Percentiles rank a stretch among this genome's conserved stretches.
Conservation (phyloP, 2,329 filamentous ascomycete species). For the Tolypocladium guangdongense region DNA sequence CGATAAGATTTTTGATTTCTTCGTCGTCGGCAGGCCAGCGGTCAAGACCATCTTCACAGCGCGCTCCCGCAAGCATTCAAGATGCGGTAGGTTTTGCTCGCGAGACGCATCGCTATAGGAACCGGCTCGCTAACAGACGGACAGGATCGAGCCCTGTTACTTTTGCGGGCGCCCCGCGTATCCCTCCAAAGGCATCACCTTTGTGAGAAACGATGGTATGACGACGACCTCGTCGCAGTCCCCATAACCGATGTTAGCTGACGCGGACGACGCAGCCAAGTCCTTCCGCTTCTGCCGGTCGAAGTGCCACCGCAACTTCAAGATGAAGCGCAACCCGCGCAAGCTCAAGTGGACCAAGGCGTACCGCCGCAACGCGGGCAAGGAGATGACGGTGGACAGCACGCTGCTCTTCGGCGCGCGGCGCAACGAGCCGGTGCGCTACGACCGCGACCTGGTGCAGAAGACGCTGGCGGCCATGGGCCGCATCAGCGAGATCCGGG, state of each 20-base stretch:
- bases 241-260: not conserved
- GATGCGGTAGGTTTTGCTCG: slow-evolving; percentile 2
- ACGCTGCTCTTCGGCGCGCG: slow-evolving; percentile 86
- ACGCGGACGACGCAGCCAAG: slow-evolving; percentile 19
- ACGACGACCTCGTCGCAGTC: slow-evolving; percentile 5
- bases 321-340: slow-evolving; percentile 96
- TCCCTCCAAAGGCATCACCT: slow-evolving; percentile 45
- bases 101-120: fast-evolving
- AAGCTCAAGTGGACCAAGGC: slow-evolving; percentile 97
- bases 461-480: slow-evolving; percentile 90
- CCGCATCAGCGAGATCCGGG: slow-evolving; percentile 75
- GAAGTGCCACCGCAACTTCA: slow-evolving; percentile 63
- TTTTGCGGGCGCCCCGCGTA: slow-evolving; percentile 39
- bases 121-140: not conserved
- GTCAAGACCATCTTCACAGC: slow-evolving; percentile 1
- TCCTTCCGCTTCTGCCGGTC: slow-evolving; percentile 48
- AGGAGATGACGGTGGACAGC: slow-evolving; percentile 84
- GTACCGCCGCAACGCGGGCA: slow-evolving; percentile 70
- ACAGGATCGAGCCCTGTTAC: slow-evolving; percentile 33
- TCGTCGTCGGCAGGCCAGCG: not conserved
- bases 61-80: not conserved
- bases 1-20: slow-evolving; percentile 2
- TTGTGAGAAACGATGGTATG: slow-evolving; percentile 37
- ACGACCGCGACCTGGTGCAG: slow-evolving; percentile 83
- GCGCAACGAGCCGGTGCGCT: slow-evolving; percentile 88